Percentiles rank a stretch among this genome's conserved stretches.
Conservation (phyloP, 352 stramenopile genomes). For the Stramenopiles sp. region DNA sequence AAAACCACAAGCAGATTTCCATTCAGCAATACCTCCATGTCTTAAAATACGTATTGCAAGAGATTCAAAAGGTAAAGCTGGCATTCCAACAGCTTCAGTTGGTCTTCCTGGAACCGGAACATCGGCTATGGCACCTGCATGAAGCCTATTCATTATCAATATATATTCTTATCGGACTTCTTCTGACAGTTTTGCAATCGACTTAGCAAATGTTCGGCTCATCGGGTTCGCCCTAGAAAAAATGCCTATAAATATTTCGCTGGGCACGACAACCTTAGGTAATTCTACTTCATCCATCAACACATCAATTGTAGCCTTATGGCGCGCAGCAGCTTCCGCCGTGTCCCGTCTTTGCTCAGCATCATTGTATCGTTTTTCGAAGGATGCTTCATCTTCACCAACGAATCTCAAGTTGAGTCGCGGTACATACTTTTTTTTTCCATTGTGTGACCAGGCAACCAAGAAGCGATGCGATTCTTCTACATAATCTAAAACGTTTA, state of each 20-base stretch:
- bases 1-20: not conserved
- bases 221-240: not conserved
- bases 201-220: not conserved
- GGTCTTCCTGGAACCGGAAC: not conserved
- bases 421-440: not conserved
- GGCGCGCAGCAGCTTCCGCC: not conserved
- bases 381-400: not conserved
- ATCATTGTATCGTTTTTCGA: not conserved
- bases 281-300: not conserved
- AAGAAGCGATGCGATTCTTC: not conserved
- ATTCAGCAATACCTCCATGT: not conserved
- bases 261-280: not conserved
- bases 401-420: not conserved
- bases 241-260: slow-evolving; percentile 2
- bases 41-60: not conserved
- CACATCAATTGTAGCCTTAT: not conserved
- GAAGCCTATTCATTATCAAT: not conserved
- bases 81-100: not conserved
- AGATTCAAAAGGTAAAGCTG: not conserved
- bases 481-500: not conserved
- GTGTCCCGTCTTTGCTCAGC: not conserved
- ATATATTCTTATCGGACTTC: not conserved
- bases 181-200: slow-evolving; percentile 1
- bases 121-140: not conserved
- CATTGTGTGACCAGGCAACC: not conserved